Evolutionary conservation across 75 land plant genomes (phyloP), one percentile per base, ranked within the genome.

Genomic region (Gnetum montanum): DNA sequence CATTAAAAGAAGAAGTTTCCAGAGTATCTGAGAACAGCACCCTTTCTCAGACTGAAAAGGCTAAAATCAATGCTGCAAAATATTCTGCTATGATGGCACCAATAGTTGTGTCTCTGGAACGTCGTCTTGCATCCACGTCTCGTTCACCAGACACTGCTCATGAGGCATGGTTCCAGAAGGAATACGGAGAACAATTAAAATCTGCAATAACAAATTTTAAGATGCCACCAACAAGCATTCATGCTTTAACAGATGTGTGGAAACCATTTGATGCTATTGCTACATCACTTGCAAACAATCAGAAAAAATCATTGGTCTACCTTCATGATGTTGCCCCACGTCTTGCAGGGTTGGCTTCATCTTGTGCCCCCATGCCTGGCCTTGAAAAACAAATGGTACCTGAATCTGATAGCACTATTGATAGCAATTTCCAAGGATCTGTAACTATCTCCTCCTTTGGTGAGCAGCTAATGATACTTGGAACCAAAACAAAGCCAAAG

Each of bases 301-400:
- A 84, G 49, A 86, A 84, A 26, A 90, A 83, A 58, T 76, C 89
- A 16, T 61, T 70, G 33, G 57, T 84, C 18, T 69, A 73, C 44
- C 68, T 95, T 41, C 52, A 65, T 29, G 93, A 95, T 37, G 83
- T 95, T 57, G 77, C 99, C 54, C 97, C 99, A 43, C 65, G 67
- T 33, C 75, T 95, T 26, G 78, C 93, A 45, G 38, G 31, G 18
- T 69, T 95, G n/a, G 67, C 75, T 28, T 79, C 85, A 45, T 84
- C 99, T 55, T 80, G 81, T 68, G 90, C 86, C n/a, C 99, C 99
- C 47, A 84, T 95, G 88, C 99, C 99, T 60, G 99, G 99, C 49
- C 74, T 89, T 58, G 99, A 91, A 70, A 81, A 62, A 63, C 86
- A 85, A 55, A 66, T 72, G 6, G 24, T 57, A 40, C 52, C 76